Conservation (phyloP, 2,329 filamentous ascomycete genomes). For the Monosporascus sp. region DNA sequence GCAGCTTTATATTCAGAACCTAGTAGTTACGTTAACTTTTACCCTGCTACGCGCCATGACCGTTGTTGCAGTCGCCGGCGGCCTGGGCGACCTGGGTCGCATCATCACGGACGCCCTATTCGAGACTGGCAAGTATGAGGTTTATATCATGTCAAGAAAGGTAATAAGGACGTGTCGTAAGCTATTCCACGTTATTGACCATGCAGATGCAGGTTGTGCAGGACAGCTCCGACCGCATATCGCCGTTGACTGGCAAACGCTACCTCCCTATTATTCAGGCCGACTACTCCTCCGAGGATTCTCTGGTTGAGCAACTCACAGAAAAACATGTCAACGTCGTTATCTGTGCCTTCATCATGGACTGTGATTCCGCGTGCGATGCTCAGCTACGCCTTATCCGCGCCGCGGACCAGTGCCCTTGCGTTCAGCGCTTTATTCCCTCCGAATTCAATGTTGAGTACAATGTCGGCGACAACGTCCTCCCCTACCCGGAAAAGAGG, state of each 20-base stretch:
- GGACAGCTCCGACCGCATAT: conserved; percentile 9
- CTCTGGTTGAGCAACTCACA: conserved; percentile 14
- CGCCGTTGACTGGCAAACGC: conserved; percentile 13
- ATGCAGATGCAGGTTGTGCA: conserved; percentile 5
- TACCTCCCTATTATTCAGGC: conserved; percentile 21
- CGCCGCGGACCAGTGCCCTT: conserved; percentile 24
- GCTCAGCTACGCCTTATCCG: conserved; percentile 29
- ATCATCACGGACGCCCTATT: conserved; percentile 21
- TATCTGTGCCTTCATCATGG: conserved; percentile 29
- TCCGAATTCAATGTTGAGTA: conserved; percentile 36
- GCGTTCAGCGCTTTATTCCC: conserved; percentile 31
- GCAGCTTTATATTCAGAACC: background rate
- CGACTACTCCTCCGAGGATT: conserved; percentile 22
- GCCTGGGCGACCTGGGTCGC: conserved; percentile 19
- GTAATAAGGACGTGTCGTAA: conserved; percentile 7
- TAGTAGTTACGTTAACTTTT: background rate
- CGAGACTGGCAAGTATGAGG: conserved; percentile 20
- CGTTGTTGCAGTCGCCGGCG: conserved; percentile 22
- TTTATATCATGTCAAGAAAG: conserved; percentile 23
- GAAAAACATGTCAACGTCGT: conserved; percentile 22
- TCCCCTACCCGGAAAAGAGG: conserved; percentile 29
- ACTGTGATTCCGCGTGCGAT: conserved; percentile 23
- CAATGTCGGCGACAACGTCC: conserved; percentile 25
- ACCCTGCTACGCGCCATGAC: conserved; percentile 17
- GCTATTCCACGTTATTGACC: conserved; percentile 1